Percentiles rank a stretch among this genome's conserved stretches.
Evolutionary conservation across 306 rosid genomes (phyloP).

Genomic region (Alnus glutinosa): DNA sequence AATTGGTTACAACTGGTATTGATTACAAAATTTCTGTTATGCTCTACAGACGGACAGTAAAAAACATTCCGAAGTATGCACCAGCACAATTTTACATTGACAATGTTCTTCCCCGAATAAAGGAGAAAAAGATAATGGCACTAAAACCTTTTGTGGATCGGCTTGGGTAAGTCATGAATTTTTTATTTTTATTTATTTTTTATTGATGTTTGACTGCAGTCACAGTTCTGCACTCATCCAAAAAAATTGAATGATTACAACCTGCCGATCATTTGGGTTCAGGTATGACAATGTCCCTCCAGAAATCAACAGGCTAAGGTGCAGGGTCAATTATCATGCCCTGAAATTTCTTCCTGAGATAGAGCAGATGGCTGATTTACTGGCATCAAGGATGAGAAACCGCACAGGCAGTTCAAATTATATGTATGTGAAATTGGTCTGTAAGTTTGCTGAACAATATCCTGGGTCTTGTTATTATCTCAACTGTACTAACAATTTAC

Average conservation of each 20-base stretch:
- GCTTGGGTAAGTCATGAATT: conserved; percentile 74
- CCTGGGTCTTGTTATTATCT: conserved; percentile 17
- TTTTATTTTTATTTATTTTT: background rate
- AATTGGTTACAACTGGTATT: conserved; percentile 33
- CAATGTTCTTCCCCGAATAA: conserved; percentile 95
- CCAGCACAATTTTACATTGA: conserved; percentile 95
- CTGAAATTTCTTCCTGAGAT: conserved; percentile 97
- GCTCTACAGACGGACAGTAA: conserved; percentile 84
- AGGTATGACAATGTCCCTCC: conserved; percentile 96
- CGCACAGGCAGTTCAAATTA: conserved; percentile 91
- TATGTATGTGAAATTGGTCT: conserved; percentile 57
- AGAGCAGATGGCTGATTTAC: conserved; percentile 90
- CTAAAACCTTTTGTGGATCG: conserved; percentile 98
- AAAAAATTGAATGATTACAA: conserved; percentile 24
- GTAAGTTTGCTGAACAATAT: conserved; percentile 25
- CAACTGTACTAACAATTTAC: conserved; percentile 37
- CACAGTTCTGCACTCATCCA: background rate
- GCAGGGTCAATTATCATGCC: conserved; percentile 98
- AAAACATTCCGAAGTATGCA: conserved; percentile 97
- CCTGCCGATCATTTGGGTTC: conserved; percentile 36
- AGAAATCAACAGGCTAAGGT: conserved; percentile 95
- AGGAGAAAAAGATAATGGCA: conserved; percentile 99
- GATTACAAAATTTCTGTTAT: conserved; percentile 34
- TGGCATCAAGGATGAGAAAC: conserved; percentile 98
- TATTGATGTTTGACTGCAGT: background rate